Evolutionary conservation across 176 grass and related monocot species (phyloP).

Genomic region (Secale cereale): DNA sequence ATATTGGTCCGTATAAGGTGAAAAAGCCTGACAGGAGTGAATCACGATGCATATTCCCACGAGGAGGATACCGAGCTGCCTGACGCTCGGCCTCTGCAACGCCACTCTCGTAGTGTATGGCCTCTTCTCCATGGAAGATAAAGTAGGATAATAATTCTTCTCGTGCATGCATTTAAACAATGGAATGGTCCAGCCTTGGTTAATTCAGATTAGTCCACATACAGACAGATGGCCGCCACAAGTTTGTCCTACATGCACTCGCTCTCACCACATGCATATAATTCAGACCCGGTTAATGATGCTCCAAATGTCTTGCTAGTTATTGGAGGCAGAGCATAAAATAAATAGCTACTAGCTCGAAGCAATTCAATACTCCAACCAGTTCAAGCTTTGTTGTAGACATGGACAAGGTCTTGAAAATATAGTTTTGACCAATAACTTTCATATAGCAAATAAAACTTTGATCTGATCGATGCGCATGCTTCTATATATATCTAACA

Average conservation of each 20-base stretch:
- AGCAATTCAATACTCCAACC: neutral
- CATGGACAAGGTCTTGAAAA: neutral
- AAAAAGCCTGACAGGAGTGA: too few relatives aligned
- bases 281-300: neutral
- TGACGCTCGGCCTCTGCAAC: too few relatives aligned
- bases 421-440: too few relatives aligned
- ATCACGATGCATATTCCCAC: too few relatives aligned
- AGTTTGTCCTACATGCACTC: slow-evolving; percentile 27
- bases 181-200: neutral
- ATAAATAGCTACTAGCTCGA: neutral
- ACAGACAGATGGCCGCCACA: slow-evolving; percentile 39
- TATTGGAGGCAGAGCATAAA: neutral
- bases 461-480: too few relatives aligned
- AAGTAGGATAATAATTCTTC: neutral
- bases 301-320: neutral
- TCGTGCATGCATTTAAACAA: slow-evolving; percentile 24
- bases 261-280: slow-evolving; percentile 30
- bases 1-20: too few relatives aligned
- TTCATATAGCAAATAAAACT: too few relatives aligned
- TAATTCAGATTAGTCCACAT: slow-evolving; percentile 1
- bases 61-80: too few relatives aligned
- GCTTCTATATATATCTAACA: too few relatives aligned
- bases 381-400: neutral
- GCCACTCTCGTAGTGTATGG: too few relatives aligned
- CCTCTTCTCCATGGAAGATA: slow-evolving; percentile 9